A percentile compares a stretch with the other conserved stretches of the same genome.
These are phyloP conservation scores for Salinomyces thailandicus DNA, from an alignment of 2,329 filamentous ascomycete genomes.

Conservation along the genomic window DNA sequence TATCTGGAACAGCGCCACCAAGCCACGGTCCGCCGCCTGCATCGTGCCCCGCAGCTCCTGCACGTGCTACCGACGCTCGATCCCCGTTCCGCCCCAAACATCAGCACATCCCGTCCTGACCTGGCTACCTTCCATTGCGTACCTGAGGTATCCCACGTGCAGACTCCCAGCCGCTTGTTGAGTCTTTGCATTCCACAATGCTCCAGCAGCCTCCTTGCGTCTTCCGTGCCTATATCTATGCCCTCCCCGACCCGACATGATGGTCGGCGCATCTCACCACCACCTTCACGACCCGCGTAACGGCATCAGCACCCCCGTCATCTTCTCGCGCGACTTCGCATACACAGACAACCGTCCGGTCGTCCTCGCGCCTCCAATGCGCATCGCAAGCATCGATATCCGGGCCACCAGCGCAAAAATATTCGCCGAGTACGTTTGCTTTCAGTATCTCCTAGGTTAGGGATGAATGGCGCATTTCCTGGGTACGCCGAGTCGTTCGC, in stretches of 20 bases:
- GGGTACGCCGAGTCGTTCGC: slow-evolving; percentile 12
- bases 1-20: background rate
- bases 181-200: background rate
- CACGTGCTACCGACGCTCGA: too few species aligned
- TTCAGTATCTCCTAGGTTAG: background rate
- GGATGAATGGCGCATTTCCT: slow-evolving; percentile 12
- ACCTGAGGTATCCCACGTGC: too few species aligned
- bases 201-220: slow-evolving; percentile 4
- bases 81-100: too few species aligned
- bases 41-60: too few species aligned
- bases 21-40: too few species aligned
- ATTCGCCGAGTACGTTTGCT: slow-evolving; percentile 42
- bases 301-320: slow-evolving; percentile 9
- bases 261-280: slow-evolving; percentile 5
- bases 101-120: too few species aligned
- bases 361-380: slow-evolving; percentile 23
- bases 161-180: background rate
- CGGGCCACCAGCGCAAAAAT: slow-evolving; percentile 36
- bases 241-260: slow-evolving; percentile 4
- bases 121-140: too few species aligned
- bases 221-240: slow-evolving; percentile 2
- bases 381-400: slow-evolving; percentile 39
- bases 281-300: slow-evolving; percentile 3
- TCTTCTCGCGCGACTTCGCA: slow-evolving; percentile 34
- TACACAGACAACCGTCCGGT: slow-evolving; percentile 31